Base-by-base conservation (phyloP, 2,329 filamentous ascomycete genomes). In the Apiospora malaysiana region DNA sequence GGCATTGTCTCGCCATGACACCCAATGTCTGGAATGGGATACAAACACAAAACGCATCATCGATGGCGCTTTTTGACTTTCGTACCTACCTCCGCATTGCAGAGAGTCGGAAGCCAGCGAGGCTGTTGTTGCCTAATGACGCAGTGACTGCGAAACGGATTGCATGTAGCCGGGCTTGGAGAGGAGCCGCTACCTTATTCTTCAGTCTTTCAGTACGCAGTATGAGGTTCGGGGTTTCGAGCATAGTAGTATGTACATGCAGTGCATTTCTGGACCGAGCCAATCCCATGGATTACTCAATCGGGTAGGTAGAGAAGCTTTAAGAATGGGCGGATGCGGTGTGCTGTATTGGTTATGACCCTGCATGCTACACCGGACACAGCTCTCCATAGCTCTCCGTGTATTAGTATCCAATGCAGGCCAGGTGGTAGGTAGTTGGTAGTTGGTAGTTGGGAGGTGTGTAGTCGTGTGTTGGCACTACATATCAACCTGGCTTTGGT, bases 111-210 rank as follows among this genome's bases (percentile, higher is more conserved):
- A 32, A 63, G 56, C 18, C 56, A 40, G 23, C 16, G 51, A 37
- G 51, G 25, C 25, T 59, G 51, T n/a, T 37, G 51, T 59, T 59
- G 51, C 51, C 51, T 59, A 14, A 63, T 63, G 56, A 63, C 56
- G 32, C 32, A 40, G 18, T 21, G n/a, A 14, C 27, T 63, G 56
- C 56, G 32, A 63, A 21, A 63, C 56, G 37, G 32, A 32, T n/a
- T 40, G 56, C 21, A 63, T 40, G 56, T 63, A 63, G 56, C 56
- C 56, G 56, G 56, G 56, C 56, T 63, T 63, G n/a, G 56, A 40
- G 21, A 40, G 32, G 21, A 63, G 56, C n/a, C 56, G 3, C 18
- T 63, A 40, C 56, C 32, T 14, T 10, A n/a, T 40, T 14, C 32
- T 12, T 12, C 32, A 63, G 37, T 40, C 32, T 9, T 21, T n/a